Percentiles rank a stretch among this genome's conserved stretches.
These are phyloP conservation scores for Spiromastix sp. DNA, from an alignment of 2,329 filamentous ascomycete species.

Conservation along the genomic window DNA sequence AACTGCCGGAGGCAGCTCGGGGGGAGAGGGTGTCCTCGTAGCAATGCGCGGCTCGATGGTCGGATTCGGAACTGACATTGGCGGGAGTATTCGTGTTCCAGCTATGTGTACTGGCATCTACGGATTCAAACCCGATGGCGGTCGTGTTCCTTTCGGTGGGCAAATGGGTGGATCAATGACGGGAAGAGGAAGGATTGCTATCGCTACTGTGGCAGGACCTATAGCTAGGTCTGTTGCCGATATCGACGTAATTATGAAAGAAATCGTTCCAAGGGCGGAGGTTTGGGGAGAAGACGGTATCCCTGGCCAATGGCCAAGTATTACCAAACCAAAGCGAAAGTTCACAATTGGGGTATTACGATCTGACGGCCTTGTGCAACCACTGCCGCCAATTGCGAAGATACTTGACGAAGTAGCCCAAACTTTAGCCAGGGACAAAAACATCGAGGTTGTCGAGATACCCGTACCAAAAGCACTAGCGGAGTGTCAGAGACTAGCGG, in stretches of 20 bases:
- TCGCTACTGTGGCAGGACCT: conserved; percentile 38
- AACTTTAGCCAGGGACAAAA: conserved; percentile 23
- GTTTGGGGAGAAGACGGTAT: conserved; percentile 42
- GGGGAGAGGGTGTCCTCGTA: conserved; percentile 53
- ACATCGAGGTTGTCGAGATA: conserved; percentile 50
- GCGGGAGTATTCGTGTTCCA: conserved; percentile 35
- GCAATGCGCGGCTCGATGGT: conserved; percentile 49
- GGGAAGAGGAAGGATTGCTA: conserved; percentile 40
- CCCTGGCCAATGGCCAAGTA: conserved; percentile 31
- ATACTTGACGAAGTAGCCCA: conserved; percentile 30
- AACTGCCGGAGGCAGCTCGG: conserved; percentile 54
- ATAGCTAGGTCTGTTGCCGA: conserved; percentile 31
- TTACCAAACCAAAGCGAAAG: conserved; percentile 18
- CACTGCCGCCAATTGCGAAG: conserved; percentile 30
- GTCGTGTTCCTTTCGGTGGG: conserved; percentile 42
- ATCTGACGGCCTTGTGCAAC: conserved; percentile 29
- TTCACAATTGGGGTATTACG: conserved; percentile 33
- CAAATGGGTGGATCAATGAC: conserved; percentile 39
- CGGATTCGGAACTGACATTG: conserved; percentile 54
- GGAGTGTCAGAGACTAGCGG: conserved; percentile 46
- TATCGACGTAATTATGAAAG: conserved; percentile 38
- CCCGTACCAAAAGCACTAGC: conserved; percentile 42
- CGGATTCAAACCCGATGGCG: conserved; percentile 39
- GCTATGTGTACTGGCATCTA: conserved; percentile 44
- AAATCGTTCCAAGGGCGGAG: conserved; percentile 41